Evolutionary conservation across 345 rosid genomes (phyloP), one percentile per base, ranked within the genome.

Genomic region (Brassica cretica): DNA sequence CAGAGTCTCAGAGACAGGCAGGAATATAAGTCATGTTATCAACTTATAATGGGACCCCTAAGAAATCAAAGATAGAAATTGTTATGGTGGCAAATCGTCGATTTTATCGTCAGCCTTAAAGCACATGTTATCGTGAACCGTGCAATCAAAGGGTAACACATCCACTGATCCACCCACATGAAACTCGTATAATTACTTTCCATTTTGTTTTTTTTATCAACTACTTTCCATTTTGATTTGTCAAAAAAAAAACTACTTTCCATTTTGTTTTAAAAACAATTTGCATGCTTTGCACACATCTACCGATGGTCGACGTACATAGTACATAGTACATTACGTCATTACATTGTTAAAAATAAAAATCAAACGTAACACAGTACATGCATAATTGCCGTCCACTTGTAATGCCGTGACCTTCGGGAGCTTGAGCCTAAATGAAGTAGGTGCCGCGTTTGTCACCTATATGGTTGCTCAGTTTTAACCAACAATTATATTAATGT

Each of bases 31-130:
- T 27, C 69, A 62, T 63, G 30, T 53, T 65, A 65, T 53, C 71
- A 74, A 14, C 64, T 39, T 44, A 67, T 30, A 75, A 18, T 37
- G 73, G 73, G 73, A 46, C 68, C 24, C 24, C 16, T 12, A 14
- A 30, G 5, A 46, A 76, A 68, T 59, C 60, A 53, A 53, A 53
- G 60, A 75, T 66, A 66, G 32, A 66, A 56, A 56, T 66, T 41
- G 18, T 18, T 35, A 75, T 11, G 73, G 65, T 0, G 55, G 21
- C 11, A 51, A 51, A 32, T 53, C 7, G 27, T 44, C 37, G 16
- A 29, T 12, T 9, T 8, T 5, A 35, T 24, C 16, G 6, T 63
- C 18, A n/a, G 46, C 44, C 61, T 12, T 12, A n/a, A 11, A 29
- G 62, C 66, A 71, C 56, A 71, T 58, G 72, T 41, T 37, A 27